These are phyloP conservation scores for Apiospora phragmitis DNA, from an alignment of 2,329 filamentous ascomycete species.

Conservation along the genomic window DNA sequence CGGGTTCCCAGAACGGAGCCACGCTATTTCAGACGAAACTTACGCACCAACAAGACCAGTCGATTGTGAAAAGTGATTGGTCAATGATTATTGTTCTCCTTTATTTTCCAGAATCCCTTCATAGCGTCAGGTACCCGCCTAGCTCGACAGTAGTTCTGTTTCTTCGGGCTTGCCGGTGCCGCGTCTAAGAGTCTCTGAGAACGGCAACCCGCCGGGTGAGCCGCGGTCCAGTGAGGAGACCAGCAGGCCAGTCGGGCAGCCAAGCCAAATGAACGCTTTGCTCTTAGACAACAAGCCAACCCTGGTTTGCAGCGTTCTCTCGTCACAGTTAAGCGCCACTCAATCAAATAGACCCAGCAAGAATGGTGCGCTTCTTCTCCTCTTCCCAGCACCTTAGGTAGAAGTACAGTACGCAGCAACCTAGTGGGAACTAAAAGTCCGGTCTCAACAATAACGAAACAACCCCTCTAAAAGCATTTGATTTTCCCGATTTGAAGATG, in stretches of 20 bases:
- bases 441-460: no score
- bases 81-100: neutral
- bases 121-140: conserved; percentile 10
- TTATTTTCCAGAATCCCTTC: conserved; percentile 9
- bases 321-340: conserved; percentile 1
- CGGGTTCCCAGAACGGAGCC: conserved; percentile 8
- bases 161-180: conserved; percentile 2
- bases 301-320: neutral
- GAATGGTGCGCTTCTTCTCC: conserved; percentile 1
- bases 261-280: neutral
- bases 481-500: no score
- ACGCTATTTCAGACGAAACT: conserved; percentile 10
- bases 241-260: neutral
- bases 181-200: conserved; percentile 1
- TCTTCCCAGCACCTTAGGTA: neutral
- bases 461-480: no score
- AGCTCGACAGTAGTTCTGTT: neutral
- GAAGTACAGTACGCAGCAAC: no score
- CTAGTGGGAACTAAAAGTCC: no score
- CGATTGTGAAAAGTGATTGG: conserved; percentile 6
- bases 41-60: conserved; percentile 2
- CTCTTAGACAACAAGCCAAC: conserved; percentile 5
- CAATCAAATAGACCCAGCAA: conserved; percentile 1
- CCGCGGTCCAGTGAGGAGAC: neutral
- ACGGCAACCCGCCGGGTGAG: neutral